Evolutionary conservation across 768 basidiomycete species (phyloP).

Genomic region (Boletus sp.): DNA sequence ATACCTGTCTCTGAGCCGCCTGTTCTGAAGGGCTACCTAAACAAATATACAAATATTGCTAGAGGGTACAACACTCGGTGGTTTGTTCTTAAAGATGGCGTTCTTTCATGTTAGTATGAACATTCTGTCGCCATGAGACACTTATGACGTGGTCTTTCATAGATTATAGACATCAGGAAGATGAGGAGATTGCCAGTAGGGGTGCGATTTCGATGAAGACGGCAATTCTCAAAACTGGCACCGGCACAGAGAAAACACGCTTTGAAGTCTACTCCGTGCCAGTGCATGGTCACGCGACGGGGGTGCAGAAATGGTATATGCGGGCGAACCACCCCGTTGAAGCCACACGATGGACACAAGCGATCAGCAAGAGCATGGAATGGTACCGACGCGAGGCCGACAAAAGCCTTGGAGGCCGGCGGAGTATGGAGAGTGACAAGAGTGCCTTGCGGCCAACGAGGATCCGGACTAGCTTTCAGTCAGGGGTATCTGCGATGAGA

Average conservation of each 20-base stretch:
- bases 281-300: constrained; percentile 42
- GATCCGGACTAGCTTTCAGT: constrained; percentile 33
- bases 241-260: constrained; percentile 57
- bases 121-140: background rate
- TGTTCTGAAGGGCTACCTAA: constrained; percentile 71
- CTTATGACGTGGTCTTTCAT: constrained; percentile 1
- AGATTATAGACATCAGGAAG: constrained; percentile 87
- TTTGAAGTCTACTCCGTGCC: constrained; percentile 80
- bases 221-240: constrained; percentile 58
- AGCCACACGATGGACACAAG: constrained; percentile 83
- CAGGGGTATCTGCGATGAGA: constrained; percentile 21
- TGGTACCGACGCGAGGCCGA: constrained; percentile 52
- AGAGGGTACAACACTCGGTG: constrained; percentile 87
- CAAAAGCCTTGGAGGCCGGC: constrained; percentile 29
- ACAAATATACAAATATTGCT: constrained; percentile 92
- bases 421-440: constrained; percentile 50
- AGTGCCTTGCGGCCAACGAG: constrained; percentile 34
- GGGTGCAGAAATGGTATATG: constrained; percentile 75
- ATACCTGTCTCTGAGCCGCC: constrained; percentile 53
- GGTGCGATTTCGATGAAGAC: constrained; percentile 88
- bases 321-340: constrained; percentile 88
- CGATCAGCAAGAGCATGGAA: constrained; percentile 71
- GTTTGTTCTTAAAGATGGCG: constrained; percentile 87
- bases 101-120: constrained; percentile 70
- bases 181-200: constrained; percentile 80